Conservation (phyloP, 2,329 filamentous ascomycete genomes). For the Fusarium verticillioides region DNA sequence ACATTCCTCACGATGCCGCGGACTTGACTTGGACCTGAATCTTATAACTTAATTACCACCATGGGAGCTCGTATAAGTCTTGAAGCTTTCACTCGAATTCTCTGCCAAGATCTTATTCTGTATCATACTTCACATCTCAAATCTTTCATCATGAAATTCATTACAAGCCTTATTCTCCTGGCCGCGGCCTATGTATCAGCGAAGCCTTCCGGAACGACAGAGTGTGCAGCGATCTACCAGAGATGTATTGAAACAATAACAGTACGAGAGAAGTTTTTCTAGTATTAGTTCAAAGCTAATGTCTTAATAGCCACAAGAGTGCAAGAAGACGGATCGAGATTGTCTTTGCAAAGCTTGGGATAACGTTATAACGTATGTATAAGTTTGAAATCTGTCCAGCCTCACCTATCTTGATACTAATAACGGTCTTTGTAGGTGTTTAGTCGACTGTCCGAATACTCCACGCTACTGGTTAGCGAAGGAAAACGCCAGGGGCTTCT, state of each 20-base stretch:
- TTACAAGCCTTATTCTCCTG: background rate
- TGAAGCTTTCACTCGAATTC: background rate
- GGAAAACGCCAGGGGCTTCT: conserved; percentile 11
- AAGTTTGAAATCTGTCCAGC: no score
- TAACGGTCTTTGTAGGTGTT: background rate
- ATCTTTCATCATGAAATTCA: background rate
- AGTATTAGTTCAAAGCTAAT: background rate
- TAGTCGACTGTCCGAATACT: background rate
- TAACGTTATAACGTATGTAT: background rate
- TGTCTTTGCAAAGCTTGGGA: conserved; percentile 17
- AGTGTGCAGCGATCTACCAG: conserved; percentile 7
- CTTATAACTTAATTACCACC: background rate
- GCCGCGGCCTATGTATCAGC: background rate
- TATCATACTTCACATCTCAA: background rate
- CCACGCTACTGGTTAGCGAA: conserved; percentile 10
- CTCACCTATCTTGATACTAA: background rate
- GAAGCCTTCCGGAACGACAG: background rate
- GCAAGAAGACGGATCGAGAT: background rate
- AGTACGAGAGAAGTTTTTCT: background rate
- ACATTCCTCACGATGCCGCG: conserved; percentile 3
- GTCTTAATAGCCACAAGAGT: background rate
- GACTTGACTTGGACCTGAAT: background rate
- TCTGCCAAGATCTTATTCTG: background rate
- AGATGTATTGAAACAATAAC: conserved; percentile 15
- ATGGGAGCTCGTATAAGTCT: background rate